phyloP scores from a whole-genome alignment of 1,284 basidiomycete species.

The Papiliotrema fonsecae region DNA sequence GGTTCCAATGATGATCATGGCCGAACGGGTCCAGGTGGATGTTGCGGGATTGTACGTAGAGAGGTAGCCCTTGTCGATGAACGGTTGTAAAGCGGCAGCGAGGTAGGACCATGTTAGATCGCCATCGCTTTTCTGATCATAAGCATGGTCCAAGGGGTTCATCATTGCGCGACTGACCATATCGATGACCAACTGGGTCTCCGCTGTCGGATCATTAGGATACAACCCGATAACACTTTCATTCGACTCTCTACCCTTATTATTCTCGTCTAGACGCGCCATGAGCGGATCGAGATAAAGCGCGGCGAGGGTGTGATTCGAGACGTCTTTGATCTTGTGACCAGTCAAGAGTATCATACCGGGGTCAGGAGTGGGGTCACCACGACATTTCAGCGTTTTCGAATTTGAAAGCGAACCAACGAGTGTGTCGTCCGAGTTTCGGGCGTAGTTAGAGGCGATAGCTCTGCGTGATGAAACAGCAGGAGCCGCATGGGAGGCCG shows the following conservation, averaged over 20 bases:
- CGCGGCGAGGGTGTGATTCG: constrained; percentile 15
- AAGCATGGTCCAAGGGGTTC: background rate
- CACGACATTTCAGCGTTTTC: background rate
- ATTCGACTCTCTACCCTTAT: constrained; percentile 4
- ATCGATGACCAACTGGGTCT: constrained; percentile 24
- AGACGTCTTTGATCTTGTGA: constrained; percentile 19
- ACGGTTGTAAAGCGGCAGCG: constrained; percentile 16
- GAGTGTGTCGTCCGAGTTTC: too few species aligned
- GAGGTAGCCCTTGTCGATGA: constrained; percentile 25
- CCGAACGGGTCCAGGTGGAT: constrained; percentile 17
- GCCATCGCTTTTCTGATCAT: constrained; percentile 16
- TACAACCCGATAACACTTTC: constrained; percentile 12
- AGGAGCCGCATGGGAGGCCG: too few species aligned
- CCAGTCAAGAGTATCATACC: constrained; percentile 15
- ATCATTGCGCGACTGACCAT: constrained; percentile 25
- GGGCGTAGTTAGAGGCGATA: too few species aligned
- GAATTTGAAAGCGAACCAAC: background rate
- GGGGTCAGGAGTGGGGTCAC: background rate
- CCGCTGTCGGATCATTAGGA: constrained; percentile 18
- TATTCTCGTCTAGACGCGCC: constrained; percentile 19
- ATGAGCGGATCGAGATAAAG: constrained; percentile 26
- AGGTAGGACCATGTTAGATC: constrained; percentile 26
- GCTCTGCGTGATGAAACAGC: too few species aligned
- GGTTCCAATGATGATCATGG: constrained; percentile 37
- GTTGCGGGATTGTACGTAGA: constrained; percentile 20